Conservation (phyloP, 176 grass and related monocot genomes). For the Rhynchospora pubera region DNA sequence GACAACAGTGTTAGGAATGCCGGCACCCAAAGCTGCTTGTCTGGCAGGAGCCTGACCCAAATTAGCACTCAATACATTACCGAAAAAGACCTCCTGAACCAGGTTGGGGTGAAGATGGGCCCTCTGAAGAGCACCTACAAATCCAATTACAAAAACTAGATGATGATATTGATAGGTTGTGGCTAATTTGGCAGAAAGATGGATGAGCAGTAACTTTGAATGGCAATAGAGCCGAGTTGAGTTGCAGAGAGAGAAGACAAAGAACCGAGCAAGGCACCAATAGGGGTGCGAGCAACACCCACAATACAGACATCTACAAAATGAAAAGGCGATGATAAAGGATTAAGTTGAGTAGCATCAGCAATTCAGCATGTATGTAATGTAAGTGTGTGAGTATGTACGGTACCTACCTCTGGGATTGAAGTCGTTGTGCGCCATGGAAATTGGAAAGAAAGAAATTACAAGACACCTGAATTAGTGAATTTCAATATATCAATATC, state of each 20-base stretch:
- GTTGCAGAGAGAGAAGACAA: conserved; percentile 79
- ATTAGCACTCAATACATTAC: conserved; percentile 93
- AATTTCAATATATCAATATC: no score
- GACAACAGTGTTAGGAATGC: conserved; percentile 66
- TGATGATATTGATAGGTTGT: background rate
- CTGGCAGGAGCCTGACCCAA: conserved; percentile 85
- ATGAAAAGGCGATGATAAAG: background rate
- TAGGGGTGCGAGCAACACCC: conserved; percentile 80
- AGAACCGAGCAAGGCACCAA: conserved; percentile 76
- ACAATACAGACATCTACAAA: conserved; percentile 63
- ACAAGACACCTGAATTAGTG: no score
- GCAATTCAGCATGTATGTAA: no score
- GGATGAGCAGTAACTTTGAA: conserved; percentile 32
- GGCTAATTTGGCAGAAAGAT: background rate
- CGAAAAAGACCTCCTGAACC: conserved; percentile 94
- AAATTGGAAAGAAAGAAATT: no score
- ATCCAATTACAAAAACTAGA: no score
- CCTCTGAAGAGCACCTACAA: conserved; percentile 57
- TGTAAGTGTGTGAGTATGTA: background rate
- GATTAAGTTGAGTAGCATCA: background rate
- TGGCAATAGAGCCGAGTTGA: conserved; percentile 72
- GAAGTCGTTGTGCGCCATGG: background rate
- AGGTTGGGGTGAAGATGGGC: conserved; percentile 56
- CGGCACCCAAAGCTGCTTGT: conserved; percentile 79
- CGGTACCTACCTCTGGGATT: conserved; percentile 22